Percentiles rank a stretch among this genome's conserved stretches.
Evolutionary conservation across 192 early-diverging fungal genomes (phyloP).

Genomic region (Pilobolus umbonatus): DNA sequence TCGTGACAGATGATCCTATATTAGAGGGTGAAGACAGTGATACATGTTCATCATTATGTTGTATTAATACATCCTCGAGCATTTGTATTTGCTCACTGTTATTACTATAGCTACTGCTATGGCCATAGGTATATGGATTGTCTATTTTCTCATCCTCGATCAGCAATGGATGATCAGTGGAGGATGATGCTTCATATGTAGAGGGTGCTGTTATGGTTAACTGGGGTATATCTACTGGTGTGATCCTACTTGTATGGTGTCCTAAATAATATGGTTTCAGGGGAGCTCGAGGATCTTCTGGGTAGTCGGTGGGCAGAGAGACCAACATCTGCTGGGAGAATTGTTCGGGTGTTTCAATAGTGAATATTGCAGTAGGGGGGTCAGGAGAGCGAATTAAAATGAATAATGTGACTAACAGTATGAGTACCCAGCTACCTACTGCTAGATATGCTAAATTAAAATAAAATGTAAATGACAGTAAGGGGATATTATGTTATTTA

Average conservation of each 20-base stretch:
- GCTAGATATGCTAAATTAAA: conserved; percentile 3
- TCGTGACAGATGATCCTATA: not conserved
- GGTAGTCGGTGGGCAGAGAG: not conserved
- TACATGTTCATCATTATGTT: not conserved
- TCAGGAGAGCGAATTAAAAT: conserved; percentile 13
- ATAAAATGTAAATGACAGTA: no score
- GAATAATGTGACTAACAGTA: conserved; percentile 8
- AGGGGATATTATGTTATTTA: no score
- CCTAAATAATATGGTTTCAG: conserved; percentile 5
- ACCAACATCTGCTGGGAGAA: conserved; percentile 3
- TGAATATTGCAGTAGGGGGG: conserved; percentile 9
- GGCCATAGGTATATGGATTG: not conserved
- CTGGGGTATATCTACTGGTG: not conserved
- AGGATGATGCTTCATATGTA: not conserved
- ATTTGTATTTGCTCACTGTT: not conserved
- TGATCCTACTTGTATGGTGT: not conserved
- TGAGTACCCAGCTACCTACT: conserved; percentile 8
- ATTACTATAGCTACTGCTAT: not conserved
- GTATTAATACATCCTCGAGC: not conserved
- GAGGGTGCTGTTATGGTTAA: not conserved
- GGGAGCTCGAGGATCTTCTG: not conserved
- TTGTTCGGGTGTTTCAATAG: conserved; percentile 8
- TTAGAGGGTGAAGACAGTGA: not conserved
- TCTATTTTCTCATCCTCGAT: not conserved
- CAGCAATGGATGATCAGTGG: not conserved